phyloP scores from a whole-genome alignment of 202 grass and related monocot genomes.

The Brachypodium distachyon region DNA sequence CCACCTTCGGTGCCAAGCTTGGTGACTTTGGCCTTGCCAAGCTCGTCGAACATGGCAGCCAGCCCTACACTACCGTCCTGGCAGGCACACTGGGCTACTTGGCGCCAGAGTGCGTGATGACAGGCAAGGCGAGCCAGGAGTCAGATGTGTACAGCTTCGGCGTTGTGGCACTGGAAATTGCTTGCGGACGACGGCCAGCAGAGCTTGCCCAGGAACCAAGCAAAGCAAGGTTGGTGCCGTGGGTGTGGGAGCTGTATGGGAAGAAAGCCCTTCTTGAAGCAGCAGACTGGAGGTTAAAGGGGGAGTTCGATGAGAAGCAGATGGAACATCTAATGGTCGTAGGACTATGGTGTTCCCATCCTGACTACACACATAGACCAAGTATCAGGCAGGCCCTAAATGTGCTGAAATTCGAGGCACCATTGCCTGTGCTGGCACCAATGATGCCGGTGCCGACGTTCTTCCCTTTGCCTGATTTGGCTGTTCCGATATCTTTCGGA shows the following conservation, averaged over 20 bases:
- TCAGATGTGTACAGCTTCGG: constrained; percentile 80
- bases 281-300: constrained; percentile 42
- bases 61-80: constrained; percentile 46
- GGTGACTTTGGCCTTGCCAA: constrained; percentile 74
- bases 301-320: constrained; percentile 33
- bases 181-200: constrained; percentile 46
- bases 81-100: constrained; percentile 68
- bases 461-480: constrained; percentile 36
- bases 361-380: constrained; percentile 54
- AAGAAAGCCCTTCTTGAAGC: constrained; percentile 40
- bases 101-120: constrained; percentile 61
- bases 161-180: constrained; percentile 58
- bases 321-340: constrained; percentile 68
- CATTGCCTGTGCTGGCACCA: constrained; percentile 42
- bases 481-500: constrained; percentile 1
- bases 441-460: constrained; percentile 66
- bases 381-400: constrained; percentile 59
- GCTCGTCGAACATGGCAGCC: constrained; percentile 47
- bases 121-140: constrained; percentile 52
- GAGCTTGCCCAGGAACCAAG: constrained; percentile 15
- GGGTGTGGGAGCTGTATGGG: constrained; percentile 74
- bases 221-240: constrained; percentile 49
- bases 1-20: constrained; percentile 64
- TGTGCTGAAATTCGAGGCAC: constrained; percentile 55
- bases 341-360: constrained; percentile 71